These are phyloP conservation scores for Ustilago lituana DNA, from an alignment of 1,284 basidiomycete species.

Conservation along the genomic window DNA sequence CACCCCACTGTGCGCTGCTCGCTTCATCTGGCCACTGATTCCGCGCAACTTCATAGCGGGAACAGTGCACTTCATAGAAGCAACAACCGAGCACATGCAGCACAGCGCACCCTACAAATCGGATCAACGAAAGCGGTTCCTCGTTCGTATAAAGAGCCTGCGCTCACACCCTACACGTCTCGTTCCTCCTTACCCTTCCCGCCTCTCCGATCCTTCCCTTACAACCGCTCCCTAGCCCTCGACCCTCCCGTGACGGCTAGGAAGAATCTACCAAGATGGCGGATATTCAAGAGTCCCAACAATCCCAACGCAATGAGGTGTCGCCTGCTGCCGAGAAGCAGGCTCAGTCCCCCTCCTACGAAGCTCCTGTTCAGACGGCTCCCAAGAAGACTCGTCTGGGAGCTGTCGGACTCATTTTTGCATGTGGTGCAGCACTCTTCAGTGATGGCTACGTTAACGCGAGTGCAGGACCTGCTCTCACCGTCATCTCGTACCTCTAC, in stretches of 20 bases:
- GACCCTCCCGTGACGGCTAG: too few relatives aligned
- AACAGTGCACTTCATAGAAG: too few relatives aligned
- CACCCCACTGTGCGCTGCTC: too few relatives aligned
- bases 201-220: too few relatives aligned
- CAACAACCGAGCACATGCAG: too few relatives aligned
- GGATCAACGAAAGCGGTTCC: too few relatives aligned
- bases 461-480: constrained; percentile 45
- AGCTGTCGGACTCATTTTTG: constrained; percentile 53
- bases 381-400: constrained; percentile 33
- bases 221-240: not conserved
- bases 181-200: too few relatives aligned
- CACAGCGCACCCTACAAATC: too few relatives aligned
- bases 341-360: not conserved
- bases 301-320: constrained; percentile 1
- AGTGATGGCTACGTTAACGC: constrained; percentile 64
- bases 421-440: constrained; percentile 63
- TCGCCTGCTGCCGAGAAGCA: constrained; percentile 26
- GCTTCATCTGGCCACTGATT: too few relatives aligned
- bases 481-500: constrained; percentile 50
- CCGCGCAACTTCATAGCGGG: too few relatives aligned
- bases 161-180: too few relatives aligned
- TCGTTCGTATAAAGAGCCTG: constrained; percentile 12
- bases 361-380: constrained; percentile 12
- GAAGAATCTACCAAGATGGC: constrained; percentile 11
- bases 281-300: constrained; percentile 13